Conservation (phyloP, 352 stramenopile species). For the Pythium sp. region DNA sequence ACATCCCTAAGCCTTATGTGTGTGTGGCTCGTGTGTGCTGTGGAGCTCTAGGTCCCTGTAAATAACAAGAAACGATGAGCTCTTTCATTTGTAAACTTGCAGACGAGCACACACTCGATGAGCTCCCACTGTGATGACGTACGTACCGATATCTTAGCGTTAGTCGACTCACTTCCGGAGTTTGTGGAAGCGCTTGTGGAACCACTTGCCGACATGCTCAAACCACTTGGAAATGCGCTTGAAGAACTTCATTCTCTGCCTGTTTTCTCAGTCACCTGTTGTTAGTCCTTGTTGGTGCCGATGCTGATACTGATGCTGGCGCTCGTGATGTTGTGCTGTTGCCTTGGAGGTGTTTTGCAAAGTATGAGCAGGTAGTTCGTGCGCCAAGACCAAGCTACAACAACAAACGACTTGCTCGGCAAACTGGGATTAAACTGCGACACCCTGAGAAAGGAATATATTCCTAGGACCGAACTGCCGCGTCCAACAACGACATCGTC, state of each 20-base stretch:
- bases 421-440: background rate
- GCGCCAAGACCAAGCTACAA: no score
- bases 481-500: background rate
- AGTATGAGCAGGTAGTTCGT: background rate
- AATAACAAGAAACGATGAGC: no score
- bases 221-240: background rate
- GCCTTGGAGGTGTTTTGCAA: background rate
- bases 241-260: background rate
- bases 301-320: background rate
- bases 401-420: no score
- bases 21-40: no score
- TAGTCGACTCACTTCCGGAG: background rate
- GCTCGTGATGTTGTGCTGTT: background rate
- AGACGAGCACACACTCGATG: no score
- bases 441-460: background rate
- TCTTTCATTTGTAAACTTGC: no score
- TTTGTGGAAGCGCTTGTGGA: conserved; percentile 1
- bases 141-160: no score
- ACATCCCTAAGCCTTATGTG: no score
- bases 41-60: no score
- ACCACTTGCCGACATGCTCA: background rate
- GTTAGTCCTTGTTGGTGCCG: no score
- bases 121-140: no score
- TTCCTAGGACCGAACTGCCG: no score
- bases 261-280: background rate